A percentile compares a stretch with the other conserved stretches of the same genome.
Conservation (phyloP, 2,329 filamentous ascomycete genomes). For the Cordyceps militaris region DNA sequence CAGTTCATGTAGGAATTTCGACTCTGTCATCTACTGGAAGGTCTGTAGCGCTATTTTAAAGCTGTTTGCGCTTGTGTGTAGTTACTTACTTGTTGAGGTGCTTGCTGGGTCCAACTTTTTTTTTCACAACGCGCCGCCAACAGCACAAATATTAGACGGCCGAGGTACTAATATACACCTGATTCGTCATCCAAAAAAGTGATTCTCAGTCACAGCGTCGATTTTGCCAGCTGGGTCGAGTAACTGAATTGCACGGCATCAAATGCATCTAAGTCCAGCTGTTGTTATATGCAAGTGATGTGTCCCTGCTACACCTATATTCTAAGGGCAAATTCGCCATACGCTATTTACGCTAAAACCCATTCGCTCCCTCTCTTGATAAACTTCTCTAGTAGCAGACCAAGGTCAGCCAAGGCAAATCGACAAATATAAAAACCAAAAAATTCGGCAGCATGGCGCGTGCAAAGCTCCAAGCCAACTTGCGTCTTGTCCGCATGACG, state of each 20-base stretch:
- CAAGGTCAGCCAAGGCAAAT: slow-evolving; percentile 83
- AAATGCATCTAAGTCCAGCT: too few relatives aligned
- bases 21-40: background rate
- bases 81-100: background rate
- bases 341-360: slow-evolving; percentile 46
- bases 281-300: background rate
- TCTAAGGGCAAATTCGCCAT: background rate
- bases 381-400: slow-evolving; percentile 86
- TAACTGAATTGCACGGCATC: too few relatives aligned
- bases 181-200: too few relatives aligned
- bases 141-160: too few relatives aligned
- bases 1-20: slow-evolving; percentile 26
- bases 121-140: background rate
- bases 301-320: too few relatives aligned
- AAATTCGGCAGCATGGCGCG: slow-evolving; percentile 90
- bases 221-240: too few relatives aligned
- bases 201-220: too few relatives aligned
- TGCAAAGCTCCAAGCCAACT: slow-evolving; percentile 88
- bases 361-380: slow-evolving; percentile 95
- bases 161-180: too few relatives aligned
- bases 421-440: slow-evolving; percentile 96
- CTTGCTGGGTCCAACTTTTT: slow-evolving; percentile 7
- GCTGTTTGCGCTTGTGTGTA: background rate
- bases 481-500: slow-evolving; percentile 89
- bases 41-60: background rate